Evolutionary conservation across 768 basidiomycete genomes (phyloP).

Genomic region (Boletus patriciae): DNA sequence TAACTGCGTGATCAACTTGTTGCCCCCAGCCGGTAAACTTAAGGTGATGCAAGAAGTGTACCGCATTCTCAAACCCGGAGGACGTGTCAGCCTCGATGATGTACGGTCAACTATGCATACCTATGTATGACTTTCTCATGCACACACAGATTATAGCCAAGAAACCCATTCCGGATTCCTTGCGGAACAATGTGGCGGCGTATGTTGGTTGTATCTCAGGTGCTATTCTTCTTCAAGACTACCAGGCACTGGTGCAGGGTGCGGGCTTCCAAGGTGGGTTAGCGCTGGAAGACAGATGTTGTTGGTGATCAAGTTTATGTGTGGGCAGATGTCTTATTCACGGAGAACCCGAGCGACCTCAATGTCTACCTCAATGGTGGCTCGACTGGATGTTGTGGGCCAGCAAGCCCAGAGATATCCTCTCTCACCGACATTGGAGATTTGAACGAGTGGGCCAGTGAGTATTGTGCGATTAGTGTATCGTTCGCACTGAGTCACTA

Average conservation of each 20-base stretch:
- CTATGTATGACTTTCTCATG: background rate
- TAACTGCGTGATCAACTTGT: conserved; percentile 56
- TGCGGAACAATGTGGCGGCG: conserved; percentile 41
- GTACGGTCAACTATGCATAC: conserved; percentile 31
- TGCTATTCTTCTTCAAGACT: conserved; percentile 42
- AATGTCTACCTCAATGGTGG: conserved; percentile 32
- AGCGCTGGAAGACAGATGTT: background rate
- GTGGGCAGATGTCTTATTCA: conserved; percentile 40
- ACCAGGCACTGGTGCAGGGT: conserved; percentile 35
- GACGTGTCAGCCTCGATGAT: conserved; percentile 52
- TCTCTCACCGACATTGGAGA: conserved; percentile 28
- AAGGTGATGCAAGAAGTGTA: conserved; percentile 46
- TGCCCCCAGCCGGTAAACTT: conserved; percentile 43
- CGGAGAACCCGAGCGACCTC: conserved; percentile 43
- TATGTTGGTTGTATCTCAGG: conserved; percentile 50
- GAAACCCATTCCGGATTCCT: conserved; percentile 41
- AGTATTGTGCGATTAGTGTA: conserved; percentile 10
- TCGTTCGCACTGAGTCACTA: background rate
- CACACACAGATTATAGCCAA: conserved; percentile 46
- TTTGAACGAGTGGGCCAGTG: conserved; percentile 47
- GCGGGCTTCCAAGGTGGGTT: conserved; percentile 45
- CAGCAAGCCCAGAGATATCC: background rate
- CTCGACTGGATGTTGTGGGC: conserved; percentile 11
- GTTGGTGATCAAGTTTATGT: background rate
- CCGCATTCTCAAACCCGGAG: conserved; percentile 56